phyloP scores from a whole-genome alignment of 2,329 filamentous ascomycete genomes.

The Colletotrichum tropicicola region DNA sequence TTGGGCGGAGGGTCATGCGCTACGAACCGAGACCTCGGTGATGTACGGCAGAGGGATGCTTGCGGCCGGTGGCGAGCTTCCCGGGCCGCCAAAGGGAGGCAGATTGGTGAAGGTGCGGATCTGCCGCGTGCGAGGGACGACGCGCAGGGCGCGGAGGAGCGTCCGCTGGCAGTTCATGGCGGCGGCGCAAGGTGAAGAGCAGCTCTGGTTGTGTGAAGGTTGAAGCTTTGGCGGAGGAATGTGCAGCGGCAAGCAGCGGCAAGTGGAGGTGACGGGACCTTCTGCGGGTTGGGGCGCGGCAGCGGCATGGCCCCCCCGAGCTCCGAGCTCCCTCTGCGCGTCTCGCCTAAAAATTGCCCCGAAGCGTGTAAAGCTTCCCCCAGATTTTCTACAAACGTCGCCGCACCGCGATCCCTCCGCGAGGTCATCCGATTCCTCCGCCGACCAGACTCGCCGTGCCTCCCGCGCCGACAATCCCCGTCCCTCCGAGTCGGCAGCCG shows the following conservation, averaged over 20 bases:
- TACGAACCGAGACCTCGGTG: slow-evolving; percentile 60
- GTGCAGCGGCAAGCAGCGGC: slow-evolving; percentile 12
- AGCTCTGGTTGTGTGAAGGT: background rate
- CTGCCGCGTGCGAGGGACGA: slow-evolving; percentile 42
- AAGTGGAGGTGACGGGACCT: slow-evolving; percentile 15
- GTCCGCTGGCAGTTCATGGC: slow-evolving; percentile 47
- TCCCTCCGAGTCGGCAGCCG: too few relatives aligned
- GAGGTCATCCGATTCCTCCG: background rate
- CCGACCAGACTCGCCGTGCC: background rate
- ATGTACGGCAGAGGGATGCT: slow-evolving; percentile 69
- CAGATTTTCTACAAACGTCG: background rate
- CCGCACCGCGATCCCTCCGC: background rate
- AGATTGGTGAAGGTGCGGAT: slow-evolving; percentile 54
- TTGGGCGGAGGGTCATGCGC: background rate
- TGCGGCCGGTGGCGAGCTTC: slow-evolving; percentile 34
- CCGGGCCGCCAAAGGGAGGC: slow-evolving; percentile 39
- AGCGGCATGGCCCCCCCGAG: slow-evolving; percentile 3
- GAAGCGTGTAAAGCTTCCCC: slow-evolving; percentile 23
- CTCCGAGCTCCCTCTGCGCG: slow-evolving; percentile 23
- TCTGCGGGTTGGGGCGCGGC: background rate
- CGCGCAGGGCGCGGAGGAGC: slow-evolving; percentile 44
- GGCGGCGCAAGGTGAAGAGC: background rate
- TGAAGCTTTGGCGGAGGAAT: slow-evolving; percentile 5
- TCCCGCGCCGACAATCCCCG: too few relatives aligned
- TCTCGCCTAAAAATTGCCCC: slow-evolving; percentile 29